Evolutionary conservation across 768 basidiomycete genomes (phyloP), one percentile per base, ranked within the genome.

Genomic region (Boletus sp.): DNA sequence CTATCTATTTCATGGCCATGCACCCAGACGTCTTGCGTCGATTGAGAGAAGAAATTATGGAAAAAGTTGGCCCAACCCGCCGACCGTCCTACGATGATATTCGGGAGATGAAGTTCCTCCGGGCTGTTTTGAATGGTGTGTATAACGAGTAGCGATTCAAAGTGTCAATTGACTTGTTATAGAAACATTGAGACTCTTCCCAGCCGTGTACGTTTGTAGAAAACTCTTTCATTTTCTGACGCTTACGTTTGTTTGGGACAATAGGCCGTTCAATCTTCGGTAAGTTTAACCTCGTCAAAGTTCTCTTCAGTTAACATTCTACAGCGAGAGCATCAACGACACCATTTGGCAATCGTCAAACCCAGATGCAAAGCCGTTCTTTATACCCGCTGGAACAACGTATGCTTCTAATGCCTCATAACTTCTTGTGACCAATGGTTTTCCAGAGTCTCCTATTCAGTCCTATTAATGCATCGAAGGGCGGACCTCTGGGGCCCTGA

Each of bases 81-180:
- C 57, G 67, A n/a, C 78, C 76, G 13, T 69, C 71, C 0, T 75
- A 73, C 55, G 75, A 76, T 44, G 69, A 76, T 64, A 68, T 81
- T 41, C 63, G 69, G 25, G 71, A 73, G 6, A 72, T 78, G 74
- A 78, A 74, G 55, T 76, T 71, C 55, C 63, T 78, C 11, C 64
- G 75, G 7, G 77, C 79, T 27, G 74, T 77, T 25, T 66, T 78
- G 33, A 77, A 78, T 53, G 77, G 77, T 76, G 33, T 9, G 67
- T 53, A 40, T n/a, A 19, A 34, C 14, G 15, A 29, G 6, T 7
- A 10, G 5, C 2, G 7, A 35, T 27, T 25, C 8, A 1, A 30
- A 29, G 34, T 23, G 10, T 50, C 9, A 37, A 57, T 32, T 30
- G 42, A 48, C 17, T 23, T 23, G 14, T 40, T 21, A 34, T 34